These are phyloP conservation scores for Populus simonii DNA, from an alignment of 345 rosid genomes.

Conservation along the genomic window DNA sequence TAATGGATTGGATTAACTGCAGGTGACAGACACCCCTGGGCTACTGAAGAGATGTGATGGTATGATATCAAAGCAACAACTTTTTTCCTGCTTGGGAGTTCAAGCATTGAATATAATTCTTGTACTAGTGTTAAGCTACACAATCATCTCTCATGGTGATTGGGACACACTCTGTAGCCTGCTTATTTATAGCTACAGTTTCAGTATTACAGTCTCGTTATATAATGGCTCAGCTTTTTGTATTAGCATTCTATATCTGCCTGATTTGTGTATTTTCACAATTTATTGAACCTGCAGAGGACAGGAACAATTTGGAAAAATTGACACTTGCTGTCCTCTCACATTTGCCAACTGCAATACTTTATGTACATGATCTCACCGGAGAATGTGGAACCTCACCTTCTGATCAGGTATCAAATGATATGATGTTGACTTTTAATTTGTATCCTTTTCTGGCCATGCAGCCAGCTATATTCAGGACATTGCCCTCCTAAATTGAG, in stretches of 20 bases:
- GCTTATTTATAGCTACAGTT: background rate
- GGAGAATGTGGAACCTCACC: slow-evolving; percentile 96
- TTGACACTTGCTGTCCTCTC: slow-evolving; percentile 89
- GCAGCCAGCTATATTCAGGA: too few relatives aligned
- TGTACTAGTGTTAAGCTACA: background rate
- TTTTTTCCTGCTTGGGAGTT: background rate
- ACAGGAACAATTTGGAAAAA: slow-evolving; percentile 87
- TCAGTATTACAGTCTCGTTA: background rate
- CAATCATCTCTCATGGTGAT: background rate
- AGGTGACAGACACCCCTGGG: slow-evolving; percentile 98
- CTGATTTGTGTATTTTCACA: background rate
- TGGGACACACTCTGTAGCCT: too few relatives aligned
- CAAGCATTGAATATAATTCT: background rate
- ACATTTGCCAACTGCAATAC: slow-evolving; percentile 85
- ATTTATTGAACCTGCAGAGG: slow-evolving; percentile 45
- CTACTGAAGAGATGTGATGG: slow-evolving; percentile 82
- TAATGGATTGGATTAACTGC: slow-evolving; percentile 22
- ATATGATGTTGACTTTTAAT: background rate
- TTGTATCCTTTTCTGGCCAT: too few relatives aligned
- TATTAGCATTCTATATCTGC: slow-evolving; percentile 11
- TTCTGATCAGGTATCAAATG: slow-evolving; percentile 72
- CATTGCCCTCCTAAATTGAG: too few relatives aligned
- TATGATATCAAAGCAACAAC: slow-evolving; percentile 20
- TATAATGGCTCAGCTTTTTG: background rate
- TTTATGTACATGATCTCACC: slow-evolving; percentile 88